Evolutionary conservation across 129 eudicot species (phyloP).

Genomic region (Artemisia annua): DNA sequence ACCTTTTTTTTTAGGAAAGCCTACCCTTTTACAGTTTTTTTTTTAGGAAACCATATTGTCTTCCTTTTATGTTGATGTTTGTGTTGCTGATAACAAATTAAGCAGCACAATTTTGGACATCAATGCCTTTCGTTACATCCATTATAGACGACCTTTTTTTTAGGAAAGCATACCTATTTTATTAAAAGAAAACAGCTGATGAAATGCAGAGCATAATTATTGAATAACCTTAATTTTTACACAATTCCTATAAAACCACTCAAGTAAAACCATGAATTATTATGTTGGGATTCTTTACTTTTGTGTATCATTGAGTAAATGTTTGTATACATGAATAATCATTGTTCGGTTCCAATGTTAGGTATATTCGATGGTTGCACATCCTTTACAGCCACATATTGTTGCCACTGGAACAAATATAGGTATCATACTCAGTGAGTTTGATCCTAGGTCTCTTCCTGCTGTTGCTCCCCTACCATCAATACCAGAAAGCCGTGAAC

Average conservation of each 20-base stretch:
- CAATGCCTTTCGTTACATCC: conserved; percentile 5
- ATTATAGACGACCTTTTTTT: background rate
- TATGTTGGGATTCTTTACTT: background rate
- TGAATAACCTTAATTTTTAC: conserved; percentile 15
- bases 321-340: conserved; percentile 5
- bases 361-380: conserved; percentile 99
- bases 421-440: conserved; percentile 87
- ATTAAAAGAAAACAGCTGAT: background rate
- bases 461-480: conserved; percentile 89
- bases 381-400: conserved; percentile 96
- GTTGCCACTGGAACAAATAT: conserved; percentile 97
- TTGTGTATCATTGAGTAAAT: background rate
- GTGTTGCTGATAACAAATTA: conserved; percentile 22
- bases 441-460: conserved; percentile 91
- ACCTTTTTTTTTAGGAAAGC: too few relatives aligned
- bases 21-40: too few relatives aligned
- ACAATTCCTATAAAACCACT: background rate
- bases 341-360: conserved; percentile 33
- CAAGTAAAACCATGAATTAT: background rate
- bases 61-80: conserved; percentile 8
- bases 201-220: background rate
- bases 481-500: conserved; percentile 87
- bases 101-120: background rate
- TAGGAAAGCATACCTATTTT: background rate
- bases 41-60: background rate